Conservation (phyloP, 169 alveolate species). For the Cryptosporidium viatorum region DNA sequence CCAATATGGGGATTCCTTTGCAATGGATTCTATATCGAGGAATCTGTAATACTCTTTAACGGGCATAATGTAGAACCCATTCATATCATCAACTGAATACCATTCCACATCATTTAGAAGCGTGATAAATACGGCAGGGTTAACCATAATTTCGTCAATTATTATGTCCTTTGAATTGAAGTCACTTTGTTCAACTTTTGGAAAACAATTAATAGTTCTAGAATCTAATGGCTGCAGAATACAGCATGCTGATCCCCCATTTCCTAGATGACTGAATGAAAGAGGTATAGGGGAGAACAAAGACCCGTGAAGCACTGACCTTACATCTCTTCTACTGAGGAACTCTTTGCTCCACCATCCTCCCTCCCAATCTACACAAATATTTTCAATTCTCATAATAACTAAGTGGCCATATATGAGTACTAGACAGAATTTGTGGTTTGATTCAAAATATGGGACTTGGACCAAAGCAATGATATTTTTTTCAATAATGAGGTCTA, state of each 20-base stretch:
- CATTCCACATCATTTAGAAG: constrained; percentile 58
- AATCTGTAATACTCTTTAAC: constrained; percentile 62
- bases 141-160: constrained; percentile 66
- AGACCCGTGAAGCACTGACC: constrained; percentile 78
- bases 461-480: constrained; percentile 45
- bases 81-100: constrained; percentile 65
- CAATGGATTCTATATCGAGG: constrained; percentile 66
- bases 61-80: constrained; percentile 73
- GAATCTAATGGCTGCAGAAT: constrained; percentile 71
- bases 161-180: constrained; percentile 1
- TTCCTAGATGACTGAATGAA: constrained; percentile 48
- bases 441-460: constrained; percentile 42
- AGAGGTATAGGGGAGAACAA: constrained; percentile 56
- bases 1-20: constrained; percentile 75
- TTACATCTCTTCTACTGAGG: constrained; percentile 88
- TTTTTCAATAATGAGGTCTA: constrained; percentile 62
- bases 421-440: constrained; percentile 77
- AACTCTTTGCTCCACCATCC: constrained; percentile 89
- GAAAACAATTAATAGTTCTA: constrained; percentile 47
- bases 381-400: constrained; percentile 84
- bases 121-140: constrained; percentile 67
- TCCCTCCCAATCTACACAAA: constrained; percentile 87
- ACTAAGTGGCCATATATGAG: constrained; percentile 84
- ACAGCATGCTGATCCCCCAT: constrained; percentile 34
- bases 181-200: background rate